phyloP scores from a whole-genome alignment of 1,284 basidiomycete species.

The Pseudozyma sp. region DNA sequence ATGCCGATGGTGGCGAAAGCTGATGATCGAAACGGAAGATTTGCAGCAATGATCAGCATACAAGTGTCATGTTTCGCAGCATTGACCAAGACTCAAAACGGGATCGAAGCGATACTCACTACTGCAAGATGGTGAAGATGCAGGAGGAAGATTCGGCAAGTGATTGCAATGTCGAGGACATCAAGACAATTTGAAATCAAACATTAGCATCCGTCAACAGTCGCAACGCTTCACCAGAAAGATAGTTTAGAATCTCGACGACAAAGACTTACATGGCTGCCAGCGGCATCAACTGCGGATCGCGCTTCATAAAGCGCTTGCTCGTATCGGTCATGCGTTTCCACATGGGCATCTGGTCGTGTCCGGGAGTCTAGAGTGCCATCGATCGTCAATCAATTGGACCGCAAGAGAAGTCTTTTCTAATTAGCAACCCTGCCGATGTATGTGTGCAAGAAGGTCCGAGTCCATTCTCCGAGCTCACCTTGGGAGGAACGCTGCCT shows the following conservation, averaged over 20 bases:
- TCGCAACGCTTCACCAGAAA: too few relatives aligned
- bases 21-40: not conserved
- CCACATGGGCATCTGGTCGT: slow-evolving; percentile 22
- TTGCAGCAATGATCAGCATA: too few relatives aligned
- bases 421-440: too few relatives aligned
- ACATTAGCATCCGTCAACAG: not conserved
- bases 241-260: too few relatives aligned
- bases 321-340: slow-evolving; percentile 13
- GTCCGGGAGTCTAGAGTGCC: slow-evolving; percentile 15
- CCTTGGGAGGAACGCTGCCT: slow-evolving; percentile 34
- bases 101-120: too few relatives aligned
- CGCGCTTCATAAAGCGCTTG: slow-evolving; percentile 29
- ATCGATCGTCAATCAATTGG: not conserved
- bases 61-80: too few relatives aligned
- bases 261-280: slow-evolving; percentile 28
- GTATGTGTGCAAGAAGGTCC: too few relatives aligned
- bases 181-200: not conserved
- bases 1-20: slow-evolving; percentile 31
- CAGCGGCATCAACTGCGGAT: slow-evolving; percentile 37
- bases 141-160: too few relatives aligned
- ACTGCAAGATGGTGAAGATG: too few relatives aligned
- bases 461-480: not conserved
- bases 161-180: too few relatives aligned
- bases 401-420: not conserved
- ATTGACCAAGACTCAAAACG: not conserved